Conservation (phyloP, 495 filamentous ascomycete genomes). For the Tetracladium setigerum region DNA sequence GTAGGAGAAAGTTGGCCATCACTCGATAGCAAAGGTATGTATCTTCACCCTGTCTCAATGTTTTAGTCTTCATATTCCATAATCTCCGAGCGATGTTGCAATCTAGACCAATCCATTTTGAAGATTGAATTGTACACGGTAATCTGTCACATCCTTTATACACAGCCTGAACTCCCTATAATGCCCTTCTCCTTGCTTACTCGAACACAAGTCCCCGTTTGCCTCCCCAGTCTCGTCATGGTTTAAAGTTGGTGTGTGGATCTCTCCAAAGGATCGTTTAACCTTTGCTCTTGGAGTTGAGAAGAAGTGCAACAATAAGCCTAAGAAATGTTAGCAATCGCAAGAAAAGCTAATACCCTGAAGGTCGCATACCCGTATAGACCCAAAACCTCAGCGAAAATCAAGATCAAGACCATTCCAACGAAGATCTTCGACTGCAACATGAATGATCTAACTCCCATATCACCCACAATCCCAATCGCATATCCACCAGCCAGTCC, state of each 20-base stretch:
- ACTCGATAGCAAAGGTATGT: too few relatives aligned
- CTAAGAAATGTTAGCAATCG: slow-evolving; percentile 22
- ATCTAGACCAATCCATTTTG: too few relatives aligned
- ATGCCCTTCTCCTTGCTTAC: slow-evolving; percentile 16
- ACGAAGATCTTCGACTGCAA: slow-evolving; percentile 92
- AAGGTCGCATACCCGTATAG: slow-evolving; percentile 75
- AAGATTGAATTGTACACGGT: slow-evolving; percentile 7
- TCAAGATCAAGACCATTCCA: slow-evolving; percentile 96
- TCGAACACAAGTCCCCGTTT: slow-evolving; percentile 17
- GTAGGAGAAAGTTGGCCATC: too few relatives aligned
- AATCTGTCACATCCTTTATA: slow-evolving; percentile 13
- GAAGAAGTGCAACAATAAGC: slow-evolving; percentile 50
- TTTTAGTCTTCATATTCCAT: too few relatives aligned
- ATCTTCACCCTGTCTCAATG: too few relatives aligned
- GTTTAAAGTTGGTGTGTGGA: too few relatives aligned
- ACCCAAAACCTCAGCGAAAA: slow-evolving; percentile 96
- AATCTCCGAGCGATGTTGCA: too few relatives aligned
- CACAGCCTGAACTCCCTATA: slow-evolving; percentile 20
- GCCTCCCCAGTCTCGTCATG: not conserved
- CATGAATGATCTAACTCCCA: slow-evolving; percentile 91
- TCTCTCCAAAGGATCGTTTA: not conserved
- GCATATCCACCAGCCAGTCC: slow-evolving; percentile 95
- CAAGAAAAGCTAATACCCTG: not conserved
- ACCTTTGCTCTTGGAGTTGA: slow-evolving; percentile 41
- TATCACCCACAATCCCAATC: slow-evolving; percentile 92